Percentiles rank a stretch among this genome's conserved stretches.
These are phyloP conservation scores for Kwoniella botswanensis DNA, from an alignment of 768 basidiomycete genomes.

Conservation along the genomic window DNA sequence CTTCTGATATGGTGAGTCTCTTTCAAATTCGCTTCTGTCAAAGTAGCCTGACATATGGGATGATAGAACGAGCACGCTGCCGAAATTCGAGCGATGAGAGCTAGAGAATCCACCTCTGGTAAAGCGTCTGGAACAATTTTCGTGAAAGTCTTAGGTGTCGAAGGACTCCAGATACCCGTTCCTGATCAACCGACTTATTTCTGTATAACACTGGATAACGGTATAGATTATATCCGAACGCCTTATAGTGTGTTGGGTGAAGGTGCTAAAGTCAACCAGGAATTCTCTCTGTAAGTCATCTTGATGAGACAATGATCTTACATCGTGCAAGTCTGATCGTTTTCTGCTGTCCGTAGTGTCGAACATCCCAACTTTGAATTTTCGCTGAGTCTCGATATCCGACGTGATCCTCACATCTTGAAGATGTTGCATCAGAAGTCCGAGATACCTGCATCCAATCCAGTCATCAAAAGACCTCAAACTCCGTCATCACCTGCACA, in stretches of 20 bases:
- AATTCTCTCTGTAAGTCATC: conserved; percentile 57
- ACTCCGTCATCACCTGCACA: conserved; percentile 71
- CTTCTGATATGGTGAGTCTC: conserved; percentile 85
- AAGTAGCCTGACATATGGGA: conserved; percentile 80
- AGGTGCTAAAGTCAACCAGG: conserved; percentile 56
- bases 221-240: conserved; percentile 92
- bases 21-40: conserved; percentile 65
- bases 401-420: conserved; percentile 81
- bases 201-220: conserved; percentile 91
- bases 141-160: conserved; percentile 85
- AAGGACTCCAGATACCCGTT: conserved; percentile 74
- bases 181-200: conserved; percentile 75
- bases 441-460: conserved; percentile 46
- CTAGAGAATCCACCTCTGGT: conserved; percentile 65
- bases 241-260: conserved; percentile 60
- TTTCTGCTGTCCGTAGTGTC: conserved; percentile 33
- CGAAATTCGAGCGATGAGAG: conserved; percentile 80
- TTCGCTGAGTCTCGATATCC: conserved; percentile 83
- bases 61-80: conserved; percentile 97
- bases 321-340: too few relatives aligned
- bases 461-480: conserved; percentile 61
- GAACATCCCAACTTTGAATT: conserved; percentile 90
- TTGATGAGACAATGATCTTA: too few relatives aligned
- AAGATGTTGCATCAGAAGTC: conserved; percentile 70
- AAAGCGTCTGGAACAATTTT: conserved; percentile 92